These are phyloP conservation scores for Fusarium sublunatum DNA, from an alignment of 2,329 filamentous ascomycete species.

Conservation along the genomic window DNA sequence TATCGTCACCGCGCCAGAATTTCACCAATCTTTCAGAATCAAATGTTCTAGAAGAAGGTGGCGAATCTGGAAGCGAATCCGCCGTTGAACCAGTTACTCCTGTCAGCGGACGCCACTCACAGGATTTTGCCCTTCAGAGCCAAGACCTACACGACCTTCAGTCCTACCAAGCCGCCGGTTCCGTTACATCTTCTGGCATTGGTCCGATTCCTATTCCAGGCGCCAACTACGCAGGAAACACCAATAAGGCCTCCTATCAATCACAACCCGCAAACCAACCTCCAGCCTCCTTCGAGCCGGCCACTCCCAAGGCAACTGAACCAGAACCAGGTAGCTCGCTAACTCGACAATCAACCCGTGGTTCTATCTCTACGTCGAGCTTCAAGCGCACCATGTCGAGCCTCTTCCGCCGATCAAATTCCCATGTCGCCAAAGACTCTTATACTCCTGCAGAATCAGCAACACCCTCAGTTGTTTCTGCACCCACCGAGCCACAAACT, in stretches of 20 bases:
- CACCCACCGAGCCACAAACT: slow-evolving; percentile 44
- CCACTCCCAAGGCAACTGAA: slow-evolving; percentile 42
- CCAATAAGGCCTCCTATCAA: slow-evolving; percentile 30
- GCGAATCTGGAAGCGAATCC: slow-evolving; percentile 70
- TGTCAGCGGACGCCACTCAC: slow-evolving; percentile 66
- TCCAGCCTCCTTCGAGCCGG: slow-evolving; percentile 33
- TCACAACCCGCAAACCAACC: slow-evolving; percentile 36
- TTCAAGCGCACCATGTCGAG: slow-evolving; percentile 63
- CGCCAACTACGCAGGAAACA: slow-evolving; percentile 19
- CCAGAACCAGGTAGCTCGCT: slow-evolving; percentile 49
- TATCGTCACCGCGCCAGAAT: slow-evolving; percentile 60
- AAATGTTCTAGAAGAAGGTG: slow-evolving; percentile 64
- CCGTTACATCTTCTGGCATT: slow-evolving; percentile 37
- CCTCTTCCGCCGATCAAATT: slow-evolving; percentile 60
- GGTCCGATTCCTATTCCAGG: slow-evolving; percentile 38
- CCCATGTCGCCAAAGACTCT: slow-evolving; percentile 44
- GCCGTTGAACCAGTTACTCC: slow-evolving; percentile 71
- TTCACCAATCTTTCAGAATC: slow-evolving; percentile 63
- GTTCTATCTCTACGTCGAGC: slow-evolving; percentile 56
- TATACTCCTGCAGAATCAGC: slow-evolving; percentile 42
- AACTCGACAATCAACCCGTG: slow-evolving; percentile 56
- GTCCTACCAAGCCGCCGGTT: slow-evolving; percentile 39
- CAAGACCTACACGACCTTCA: slow-evolving; percentile 53
- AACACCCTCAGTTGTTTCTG: slow-evolving; percentile 42
- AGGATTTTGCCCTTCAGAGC: slow-evolving; percentile 61